Conservation (phyloP, 2,329 filamentous ascomycete genomes). For the Penicillium sp. region DNA sequence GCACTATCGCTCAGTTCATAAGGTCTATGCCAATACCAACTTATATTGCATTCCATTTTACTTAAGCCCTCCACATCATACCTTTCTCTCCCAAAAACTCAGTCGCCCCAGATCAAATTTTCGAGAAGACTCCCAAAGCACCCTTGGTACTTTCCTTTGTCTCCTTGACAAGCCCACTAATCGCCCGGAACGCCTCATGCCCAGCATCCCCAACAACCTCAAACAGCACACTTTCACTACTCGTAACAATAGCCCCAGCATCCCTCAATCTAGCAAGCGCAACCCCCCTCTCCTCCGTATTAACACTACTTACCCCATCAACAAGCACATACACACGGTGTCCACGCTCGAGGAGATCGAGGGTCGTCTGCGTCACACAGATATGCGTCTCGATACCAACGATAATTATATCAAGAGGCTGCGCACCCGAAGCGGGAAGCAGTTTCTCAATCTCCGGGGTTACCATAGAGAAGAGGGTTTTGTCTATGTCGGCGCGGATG, state of each 20-base stretch:
- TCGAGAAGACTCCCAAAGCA: slow-evolving; percentile 65
- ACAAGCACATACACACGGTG: slow-evolving; percentile 84
- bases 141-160: slow-evolving; percentile 67
- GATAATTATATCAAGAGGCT: slow-evolving; percentile 64
- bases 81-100: not conserved
- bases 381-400: slow-evolving; percentile 94
- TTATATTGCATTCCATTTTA: not conserved
- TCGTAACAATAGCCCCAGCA: slow-evolving; percentile 77
- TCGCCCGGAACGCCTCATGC: slow-evolving; percentile 65
- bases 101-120: slow-evolving; percentile 42
- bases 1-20: not conserved
- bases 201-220: slow-evolving; percentile 82
- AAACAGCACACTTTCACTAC: slow-evolving; percentile 86
- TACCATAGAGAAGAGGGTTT: slow-evolving; percentile 87
- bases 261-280: slow-evolving; percentile 73
- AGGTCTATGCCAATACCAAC: not conserved
- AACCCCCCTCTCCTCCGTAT: slow-evolving; percentile 74
- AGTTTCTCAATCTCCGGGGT: slow-evolving; percentile 62
- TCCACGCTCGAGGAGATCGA: slow-evolving; percentile 73
- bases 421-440: slow-evolving; percentile 33
- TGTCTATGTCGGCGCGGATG: slow-evolving; percentile 66
- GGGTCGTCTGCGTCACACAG: slow-evolving; percentile 86
- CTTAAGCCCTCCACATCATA: not conserved
- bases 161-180: slow-evolving; percentile 78
- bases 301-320: slow-evolving; percentile 86